Percentiles rank a stretch among this genome's conserved stretches.
These are phyloP conservation scores for Yamadazyma sp. DNA, from an alignment of 1,139 yeast species.

Conservation along the genomic window DNA sequence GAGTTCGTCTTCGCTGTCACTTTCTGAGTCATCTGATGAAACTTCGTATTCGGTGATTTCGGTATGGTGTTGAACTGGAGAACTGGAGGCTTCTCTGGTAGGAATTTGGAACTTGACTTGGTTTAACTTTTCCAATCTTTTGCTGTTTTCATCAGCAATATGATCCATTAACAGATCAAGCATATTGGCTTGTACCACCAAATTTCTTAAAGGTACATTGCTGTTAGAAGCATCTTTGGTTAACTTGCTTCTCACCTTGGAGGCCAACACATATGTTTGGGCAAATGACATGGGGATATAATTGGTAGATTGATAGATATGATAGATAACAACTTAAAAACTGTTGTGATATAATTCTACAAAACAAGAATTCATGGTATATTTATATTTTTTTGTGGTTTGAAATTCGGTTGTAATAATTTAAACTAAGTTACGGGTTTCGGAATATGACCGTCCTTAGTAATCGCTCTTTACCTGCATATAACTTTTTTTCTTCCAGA, in stretches of 20 bases:
- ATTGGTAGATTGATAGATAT: not conserved
- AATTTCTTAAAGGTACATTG: slow-evolving; percentile 58
- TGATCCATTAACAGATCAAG: slow-evolving; percentile 67
- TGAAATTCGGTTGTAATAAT: slow-evolving; percentile 2
- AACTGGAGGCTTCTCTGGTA: slow-evolving; percentile 4
- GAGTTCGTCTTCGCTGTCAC: slow-evolving; percentile 7
- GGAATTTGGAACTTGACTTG: slow-evolving; percentile 17
- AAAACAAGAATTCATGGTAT: slow-evolving; percentile 4
- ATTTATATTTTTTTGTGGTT: slow-evolving; percentile 7
- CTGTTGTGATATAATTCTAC: not conserved
- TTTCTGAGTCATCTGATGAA: slow-evolving; percentile 20
- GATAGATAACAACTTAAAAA: not conserved
- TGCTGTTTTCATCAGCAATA: slow-evolving; percentile 34
- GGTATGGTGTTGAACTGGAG: slow-evolving; percentile 2
- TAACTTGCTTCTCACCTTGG: slow-evolving; percentile 66
- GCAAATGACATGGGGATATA: slow-evolving; percentile 34
- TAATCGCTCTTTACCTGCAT: slow-evolving; percentile 1
- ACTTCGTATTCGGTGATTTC: slow-evolving; percentile 36
- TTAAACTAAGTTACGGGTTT: slow-evolving; percentile 1
- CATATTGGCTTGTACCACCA: slow-evolving; percentile 77
- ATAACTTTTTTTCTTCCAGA: not conserved
- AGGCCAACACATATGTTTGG: slow-evolving; percentile 66
- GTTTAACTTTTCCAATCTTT: slow-evolving; percentile 21
- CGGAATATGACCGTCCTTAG: slow-evolving; percentile 3
- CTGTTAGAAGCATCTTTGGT: slow-evolving; percentile 64